Conservation (phyloP, 169 alveolate genomes). For the Ichthyophthirius multifiliis region DNA sequence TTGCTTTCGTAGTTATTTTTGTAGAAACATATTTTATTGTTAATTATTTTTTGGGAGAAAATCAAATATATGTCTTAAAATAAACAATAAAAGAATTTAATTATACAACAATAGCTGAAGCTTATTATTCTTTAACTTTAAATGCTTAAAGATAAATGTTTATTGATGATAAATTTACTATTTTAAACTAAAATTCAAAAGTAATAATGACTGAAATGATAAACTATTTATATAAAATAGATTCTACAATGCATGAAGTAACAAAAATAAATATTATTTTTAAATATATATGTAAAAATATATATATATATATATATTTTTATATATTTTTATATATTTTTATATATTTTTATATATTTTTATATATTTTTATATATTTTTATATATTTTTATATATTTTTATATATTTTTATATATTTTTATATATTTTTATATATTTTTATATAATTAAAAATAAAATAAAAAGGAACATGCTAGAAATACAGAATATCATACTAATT, state of each 20-base stretch:
- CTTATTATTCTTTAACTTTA: slow-evolving; percentile 14
- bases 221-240: neutral
- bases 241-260: neutral
- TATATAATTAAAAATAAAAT: no score
- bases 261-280: neutral
- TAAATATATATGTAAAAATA: neutral
- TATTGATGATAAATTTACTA: neutral
- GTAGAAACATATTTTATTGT: slow-evolving; percentile 24
- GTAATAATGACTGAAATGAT: neutral
- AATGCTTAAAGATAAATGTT: slow-evolving; percentile 17
- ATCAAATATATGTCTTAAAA: neutral
- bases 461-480: neutral
- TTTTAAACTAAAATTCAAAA: neutral
- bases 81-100: slow-evolving; percentile 21
- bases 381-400: no score
- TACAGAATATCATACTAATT: neutral
- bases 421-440: no score
- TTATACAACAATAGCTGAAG: slow-evolving; percentile 1
- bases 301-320: no score
- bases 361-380: no score
- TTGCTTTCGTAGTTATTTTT: slow-evolving; percentile 10
- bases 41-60: slow-evolving; percentile 12
- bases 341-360: no score
- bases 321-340: no score
- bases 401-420: no score